Base-by-base conservation (phyloP, 2,329 filamentous ascomycete genomes). In the Acephala macrosclerotiorum region DNA sequence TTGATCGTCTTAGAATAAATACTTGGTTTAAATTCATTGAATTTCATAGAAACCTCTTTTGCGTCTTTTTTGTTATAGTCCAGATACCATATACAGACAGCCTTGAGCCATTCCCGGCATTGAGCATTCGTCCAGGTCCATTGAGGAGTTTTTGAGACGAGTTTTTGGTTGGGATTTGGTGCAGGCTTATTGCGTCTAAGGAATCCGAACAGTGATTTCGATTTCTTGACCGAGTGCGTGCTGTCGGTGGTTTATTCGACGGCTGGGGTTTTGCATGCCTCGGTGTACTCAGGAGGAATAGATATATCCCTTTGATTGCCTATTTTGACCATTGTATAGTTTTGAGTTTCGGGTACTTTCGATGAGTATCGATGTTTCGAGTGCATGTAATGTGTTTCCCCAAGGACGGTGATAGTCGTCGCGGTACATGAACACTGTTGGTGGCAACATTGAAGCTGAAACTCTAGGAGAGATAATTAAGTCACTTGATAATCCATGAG, bases 91-190 rank as follows among this genome's bases (percentile, higher is more conserved):
- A 51, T 16, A n/a, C 58, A 38, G 9, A 53, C 40, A 3, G 49
- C 59, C 9, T 38, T n/a, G 4, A 61, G 16, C 59, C 59, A 61
- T 14, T 16, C 33, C n/a, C 51, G 35, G 33, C 45, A 53, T 22
- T 61, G 45, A n/a, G 11, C 47, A 16, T 53, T 61, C 20, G 59
- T 53, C 59, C 45, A 61, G 14, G 47, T 61, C 45, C 58, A 60
- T 18, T 60, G 40, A 42, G 58, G 42, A 12, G n/a, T 60, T n/a
- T 25, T 35, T 1, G 58, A 60, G 9, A 40, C 26, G 4, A n/a
- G 18, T 49, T 49, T 18, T 22, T 49, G 7, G 45, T 49, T 20
- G 4, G 18, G 49, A 25, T 53, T 2, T 14, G 45, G 49, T 12
- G 45, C 45, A 20, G 45, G 14, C 45, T 49, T 22, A 22, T 29